phyloP scores from a whole-genome alignment of 73 alveolate genomes.

The Paramecium pentaurelia region DNA sequence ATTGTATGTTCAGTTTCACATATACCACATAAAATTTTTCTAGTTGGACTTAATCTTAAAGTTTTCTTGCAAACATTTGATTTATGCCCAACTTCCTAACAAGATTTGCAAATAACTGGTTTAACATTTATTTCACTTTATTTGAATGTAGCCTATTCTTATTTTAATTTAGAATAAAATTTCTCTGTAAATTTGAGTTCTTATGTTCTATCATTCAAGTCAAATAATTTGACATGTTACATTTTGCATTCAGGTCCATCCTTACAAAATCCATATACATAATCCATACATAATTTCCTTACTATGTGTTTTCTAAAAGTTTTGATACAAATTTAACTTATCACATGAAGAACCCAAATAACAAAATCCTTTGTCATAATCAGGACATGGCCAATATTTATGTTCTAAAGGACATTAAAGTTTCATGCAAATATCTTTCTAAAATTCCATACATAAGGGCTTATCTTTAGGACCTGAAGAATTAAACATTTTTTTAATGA shows the following conservation, averaged over 20 bases:
- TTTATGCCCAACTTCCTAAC: slow-evolving; percentile 46
- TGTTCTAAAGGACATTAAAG: slow-evolving; percentile 10
- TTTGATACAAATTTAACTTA: neutral
- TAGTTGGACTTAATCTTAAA: neutral
- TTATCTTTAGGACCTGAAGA: neutral
- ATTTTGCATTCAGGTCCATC: slow-evolving; percentile 50
- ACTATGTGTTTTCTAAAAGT: slow-evolving; percentile 35
- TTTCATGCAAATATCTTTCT: slow-evolving; percentile 14
- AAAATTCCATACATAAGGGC: slow-evolving; percentile 10
- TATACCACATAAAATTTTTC: slow-evolving; percentile 1
- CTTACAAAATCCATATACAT: slow-evolving; percentile 39
- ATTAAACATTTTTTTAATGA: neutral
- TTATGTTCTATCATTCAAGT: slow-evolving; percentile 4
- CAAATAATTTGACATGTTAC: slow-evolving; percentile 28
- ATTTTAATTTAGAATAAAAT: slow-evolving; percentile 6
- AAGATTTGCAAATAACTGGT: slow-evolving; percentile 46
- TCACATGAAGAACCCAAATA: neutral
- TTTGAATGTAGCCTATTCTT: neutral
- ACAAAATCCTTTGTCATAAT: slow-evolving; percentile 45
- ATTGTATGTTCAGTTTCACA: slow-evolving; percentile 35
- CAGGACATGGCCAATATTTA: slow-evolving; percentile 44
- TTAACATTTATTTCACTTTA: neutral
- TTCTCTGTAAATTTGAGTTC: slow-evolving; percentile 28
- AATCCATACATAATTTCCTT: slow-evolving; percentile 39
- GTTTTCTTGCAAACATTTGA: slow-evolving; percentile 16